These are phyloP conservation scores for Corynascus novoguineensis DNA, from an alignment of 495 filamentous ascomycete species.

Conservation along the genomic window DNA sequence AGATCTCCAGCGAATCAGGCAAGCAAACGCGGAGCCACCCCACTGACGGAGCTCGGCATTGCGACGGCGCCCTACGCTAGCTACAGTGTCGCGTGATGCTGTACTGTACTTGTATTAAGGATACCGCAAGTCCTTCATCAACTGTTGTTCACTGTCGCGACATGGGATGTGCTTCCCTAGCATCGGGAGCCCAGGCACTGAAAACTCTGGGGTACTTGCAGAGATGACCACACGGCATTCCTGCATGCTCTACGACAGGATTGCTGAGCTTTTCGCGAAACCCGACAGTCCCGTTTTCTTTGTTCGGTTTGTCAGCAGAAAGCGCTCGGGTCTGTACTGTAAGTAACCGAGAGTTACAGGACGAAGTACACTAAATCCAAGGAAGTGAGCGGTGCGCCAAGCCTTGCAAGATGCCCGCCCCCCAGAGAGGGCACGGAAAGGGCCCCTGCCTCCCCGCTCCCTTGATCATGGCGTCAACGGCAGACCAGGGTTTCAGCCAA, in stretches of 20 bases:
- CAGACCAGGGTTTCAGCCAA: background rate
- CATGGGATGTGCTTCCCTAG: background rate
- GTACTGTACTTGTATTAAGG: no score
- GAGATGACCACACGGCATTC: background rate
- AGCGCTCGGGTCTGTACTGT: no score
- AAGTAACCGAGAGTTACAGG: no score
- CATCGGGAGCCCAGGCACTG: background rate
- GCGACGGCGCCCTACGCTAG: background rate
- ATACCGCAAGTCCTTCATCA: background rate
- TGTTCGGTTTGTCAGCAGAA: no score
- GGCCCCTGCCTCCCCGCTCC: background rate
- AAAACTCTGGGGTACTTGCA: no score
- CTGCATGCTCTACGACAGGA: background rate
- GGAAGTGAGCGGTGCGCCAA: background rate
- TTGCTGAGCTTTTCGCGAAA: background rate
- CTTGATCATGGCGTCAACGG: background rate
- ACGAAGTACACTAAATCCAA: background rate
- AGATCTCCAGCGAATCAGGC: background rate
- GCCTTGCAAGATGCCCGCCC: background rate
- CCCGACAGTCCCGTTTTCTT: background rate
- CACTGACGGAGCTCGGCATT: slow-evolving; percentile 2
- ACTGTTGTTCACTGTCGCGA: background rate
- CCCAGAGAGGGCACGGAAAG: background rate
- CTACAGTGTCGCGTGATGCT: slow-evolving; percentile 1
- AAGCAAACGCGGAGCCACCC: background rate